These are phyloP conservation scores for Gnomoniopsis smithogilvyi DNA, from an alignment of 2,329 filamentous ascomycete species.

Conservation along the genomic window DNA sequence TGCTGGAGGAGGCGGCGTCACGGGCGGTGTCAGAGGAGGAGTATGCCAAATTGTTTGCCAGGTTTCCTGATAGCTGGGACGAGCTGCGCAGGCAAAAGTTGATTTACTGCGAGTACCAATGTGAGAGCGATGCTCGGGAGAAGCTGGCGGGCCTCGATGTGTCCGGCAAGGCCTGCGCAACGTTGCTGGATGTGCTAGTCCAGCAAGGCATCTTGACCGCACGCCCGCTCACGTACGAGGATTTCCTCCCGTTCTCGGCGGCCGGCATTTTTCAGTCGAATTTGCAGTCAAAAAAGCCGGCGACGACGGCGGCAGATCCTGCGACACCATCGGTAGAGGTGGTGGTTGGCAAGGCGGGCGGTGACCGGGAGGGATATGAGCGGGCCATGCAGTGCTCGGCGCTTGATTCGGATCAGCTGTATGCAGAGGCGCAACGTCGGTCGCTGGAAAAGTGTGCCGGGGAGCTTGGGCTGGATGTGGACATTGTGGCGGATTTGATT, in stretches of 20 bases:
- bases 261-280: slow-evolving; percentile 38
- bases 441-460: not conserved
- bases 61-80: slow-evolving; percentile 29
- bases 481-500: not conserved
- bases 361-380: not conserved
- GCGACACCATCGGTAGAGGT: slow-evolving; percentile 24
- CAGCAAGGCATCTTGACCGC: slow-evolving; percentile 19
- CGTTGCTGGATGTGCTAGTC: slow-evolving; percentile 29
- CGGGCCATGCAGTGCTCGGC: not conserved
- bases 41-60: slow-evolving; percentile 20
- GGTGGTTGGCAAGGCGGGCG: not conserved
- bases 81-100: slow-evolving; percentile 26
- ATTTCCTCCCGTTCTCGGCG: slow-evolving; percentile 50
- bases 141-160: not conserved
- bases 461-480: not conserved
- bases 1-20: not conserved
- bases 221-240: slow-evolving; percentile 49
- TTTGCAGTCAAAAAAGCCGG: slow-evolving; percentile 4
- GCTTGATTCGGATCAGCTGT: not conserved
- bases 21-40: not conserved
- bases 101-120: slow-evolving; percentile 20
- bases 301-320: slow-evolving; percentile 7
- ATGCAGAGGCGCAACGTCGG: not conserved
- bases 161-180: not conserved
- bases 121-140: not conserved